Base-by-base conservation (phyloP, 2,329 filamentous ascomycete genomes). In the Penicillium fuscoglaucum region DNA sequence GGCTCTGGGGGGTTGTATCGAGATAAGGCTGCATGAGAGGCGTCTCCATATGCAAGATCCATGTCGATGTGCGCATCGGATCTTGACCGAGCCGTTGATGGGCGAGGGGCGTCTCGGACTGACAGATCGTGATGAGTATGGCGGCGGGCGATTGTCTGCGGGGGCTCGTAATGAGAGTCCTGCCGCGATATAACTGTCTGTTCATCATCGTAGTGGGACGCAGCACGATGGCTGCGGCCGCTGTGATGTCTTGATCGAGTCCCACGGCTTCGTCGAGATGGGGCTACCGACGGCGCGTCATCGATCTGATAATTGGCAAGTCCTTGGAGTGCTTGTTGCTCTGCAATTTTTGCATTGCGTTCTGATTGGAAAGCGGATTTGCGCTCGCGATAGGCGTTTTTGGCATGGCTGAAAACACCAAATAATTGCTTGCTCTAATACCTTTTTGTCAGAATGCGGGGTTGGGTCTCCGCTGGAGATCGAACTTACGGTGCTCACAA, bases 341-440 rank as follows among this genome's bases (percentile, higher is more conserved):
- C 83, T 51, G 82, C 80, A 41, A 80, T 70, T 61, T 82, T 81
- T 40, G 80, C 80, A 69, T 88, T 87, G 68, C 87, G 84, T 65
- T 90, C 86, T 21, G 88, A 86, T 72, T 87, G 87, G 67, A 96
- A 83, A 66, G 92, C 87, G 7, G 90, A 89, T 75, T 96, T 96
- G 71, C 90, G 90, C 70, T 96, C 91, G 57, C 88, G 84, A 77
- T 98, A 98, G 58, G 90, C 90, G 54, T 88, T 86, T 72, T 91
- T 91, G 63, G 93, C 93, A 73, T 97, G 92, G 74, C 91, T 96
- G 82, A 96, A 96, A 71, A 97, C 89, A 72, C 87, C 88, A 70
- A 96, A 85, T 26, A 98, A 81, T 68, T 96, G 90, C 78, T 96
- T 96, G 71, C 91, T 91, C 91, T 96, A 70, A 46, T 43, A 44